A percentile compares a stretch with the other conserved stretches of the same genome.
phyloP scores from a whole-genome alignment of 495 filamentous ascomycete species.

The Xylaria cubensis region DNA sequence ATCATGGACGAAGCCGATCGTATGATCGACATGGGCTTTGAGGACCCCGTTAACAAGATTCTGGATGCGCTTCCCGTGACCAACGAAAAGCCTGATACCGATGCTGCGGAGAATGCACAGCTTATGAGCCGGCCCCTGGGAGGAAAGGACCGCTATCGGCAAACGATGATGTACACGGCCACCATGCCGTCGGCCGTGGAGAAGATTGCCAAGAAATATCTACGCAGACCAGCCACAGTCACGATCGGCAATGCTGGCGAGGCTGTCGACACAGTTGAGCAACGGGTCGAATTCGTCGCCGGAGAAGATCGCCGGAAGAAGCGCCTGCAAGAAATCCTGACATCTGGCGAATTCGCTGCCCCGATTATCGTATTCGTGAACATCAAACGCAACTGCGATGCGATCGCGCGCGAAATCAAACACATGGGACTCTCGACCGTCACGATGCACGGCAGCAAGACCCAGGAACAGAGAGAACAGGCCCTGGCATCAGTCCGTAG shows the following conservation, averaged over 20 bases:
- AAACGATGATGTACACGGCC: slow-evolving; percentile 99
- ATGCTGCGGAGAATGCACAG: slow-evolving; percentile 86
- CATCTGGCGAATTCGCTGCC: slow-evolving; percentile 81
- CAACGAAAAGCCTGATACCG: slow-evolving; percentile 96
- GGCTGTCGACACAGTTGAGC: slow-evolving; percentile 98
- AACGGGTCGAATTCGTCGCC: slow-evolving; percentile 89
- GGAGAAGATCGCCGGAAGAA: slow-evolving; percentile 99
- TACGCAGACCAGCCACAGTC: slow-evolving; percentile 91
- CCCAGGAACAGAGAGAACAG: slow-evolving; percentile 96
- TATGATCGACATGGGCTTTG: slow-evolving; percentile 99
- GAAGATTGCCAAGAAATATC: slow-evolving; percentile 94
- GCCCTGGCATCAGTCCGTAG: slow-evolving; percentile 85
- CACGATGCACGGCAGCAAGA: slow-evolving; percentile 93
- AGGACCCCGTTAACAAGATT: slow-evolving; percentile 97
- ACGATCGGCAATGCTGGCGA: slow-evolving; percentile 95
- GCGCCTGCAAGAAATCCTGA: slow-evolving; percentile 88
- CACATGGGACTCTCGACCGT: slow-evolving; percentile 90
- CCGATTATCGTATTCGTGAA: slow-evolving; percentile 99
- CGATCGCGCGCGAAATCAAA: slow-evolving; percentile 93
- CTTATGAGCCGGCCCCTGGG: slow-evolving; percentile 85
- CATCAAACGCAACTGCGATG: slow-evolving; percentile 99
- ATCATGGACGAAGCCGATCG: slow-evolving; percentile 98
- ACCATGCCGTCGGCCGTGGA: slow-evolving; percentile 96
- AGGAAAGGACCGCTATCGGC: slow-evolving; percentile 86
- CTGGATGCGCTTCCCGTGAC: slow-evolving; percentile 93